Conservation (phyloP, 108 stramenopile genomes). For the Nitzschia palea region DNA sequence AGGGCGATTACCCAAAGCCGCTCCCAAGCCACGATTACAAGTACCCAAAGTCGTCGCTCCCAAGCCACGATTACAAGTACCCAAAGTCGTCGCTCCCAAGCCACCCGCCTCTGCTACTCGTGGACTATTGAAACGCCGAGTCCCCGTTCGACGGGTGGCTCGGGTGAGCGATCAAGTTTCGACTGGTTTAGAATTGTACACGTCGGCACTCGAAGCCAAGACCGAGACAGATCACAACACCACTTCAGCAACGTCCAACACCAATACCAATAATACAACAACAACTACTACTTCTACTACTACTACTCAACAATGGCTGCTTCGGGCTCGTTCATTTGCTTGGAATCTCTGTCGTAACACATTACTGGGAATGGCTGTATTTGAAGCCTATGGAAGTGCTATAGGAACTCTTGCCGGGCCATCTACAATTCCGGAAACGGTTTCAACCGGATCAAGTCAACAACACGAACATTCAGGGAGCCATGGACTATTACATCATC, state of each 20-base stretch:
- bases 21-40: not conserved
- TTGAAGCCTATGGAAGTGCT: slow-evolving; percentile 55
- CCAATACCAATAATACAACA: not conserved
- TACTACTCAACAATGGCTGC: not conserved
- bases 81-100: not conserved
- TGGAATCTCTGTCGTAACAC: slow-evolving; percentile 54
- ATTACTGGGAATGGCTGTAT: slow-evolving; percentile 64
- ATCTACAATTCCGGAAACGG: not conserved
- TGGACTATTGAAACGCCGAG: not conserved
- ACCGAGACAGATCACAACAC: not conserved
- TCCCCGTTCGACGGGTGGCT: slow-evolving; percentile 41
- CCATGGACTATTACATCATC: no score
- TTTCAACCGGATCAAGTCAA: no score
- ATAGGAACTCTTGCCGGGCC: slow-evolving; percentile 31
- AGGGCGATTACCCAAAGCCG: not conserved
- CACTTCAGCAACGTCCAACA: not conserved
- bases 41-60: not conserved
- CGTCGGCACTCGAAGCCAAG: not conserved
- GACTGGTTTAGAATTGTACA: slow-evolving; percentile 57
- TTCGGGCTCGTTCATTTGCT: not conserved
- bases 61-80: not conserved
- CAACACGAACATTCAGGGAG: no score
- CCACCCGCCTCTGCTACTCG: not conserved
- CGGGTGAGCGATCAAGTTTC: slow-evolving; percentile 58
- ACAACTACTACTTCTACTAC: not conserved